A percentile compares a stretch with the other conserved stretches of the same genome.
Evolutionary conservation across 2,329 filamentous ascomycete species (phyloP).

Genomic region (Aspergillus luchuensis): DNA sequence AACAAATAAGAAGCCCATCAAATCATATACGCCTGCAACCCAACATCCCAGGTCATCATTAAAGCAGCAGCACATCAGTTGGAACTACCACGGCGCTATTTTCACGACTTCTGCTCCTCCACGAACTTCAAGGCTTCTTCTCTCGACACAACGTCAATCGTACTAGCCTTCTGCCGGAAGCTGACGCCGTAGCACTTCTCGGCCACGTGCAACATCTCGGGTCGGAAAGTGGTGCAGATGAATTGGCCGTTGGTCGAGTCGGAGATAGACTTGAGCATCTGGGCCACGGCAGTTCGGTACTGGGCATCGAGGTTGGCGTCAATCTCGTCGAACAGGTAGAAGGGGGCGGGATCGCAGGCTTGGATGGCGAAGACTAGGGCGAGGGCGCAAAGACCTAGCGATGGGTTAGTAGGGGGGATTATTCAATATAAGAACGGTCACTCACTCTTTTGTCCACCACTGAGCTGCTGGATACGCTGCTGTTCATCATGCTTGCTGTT

Average conservation of each 20-base stretch:
- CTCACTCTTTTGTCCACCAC: constrained; percentile 95
- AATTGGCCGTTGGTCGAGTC: constrained; percentile 69
- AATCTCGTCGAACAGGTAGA: constrained; percentile 99
- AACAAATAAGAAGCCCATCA: constrained; percentile 10
- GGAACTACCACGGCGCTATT: neutral
- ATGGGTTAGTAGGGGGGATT: constrained; percentile 16
- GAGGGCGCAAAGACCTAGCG: constrained; percentile 82
- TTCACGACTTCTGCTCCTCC: constrained; percentile 69
- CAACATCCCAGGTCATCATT: constrained; percentile 12
- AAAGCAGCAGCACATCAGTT: constrained; percentile 17
- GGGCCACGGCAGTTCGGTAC: constrained; percentile 92
- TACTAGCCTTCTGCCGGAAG: constrained; percentile 88
- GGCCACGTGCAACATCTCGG: constrained; percentile 91
- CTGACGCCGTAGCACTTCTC: constrained; percentile 98
- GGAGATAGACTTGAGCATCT: constrained; percentile 79
- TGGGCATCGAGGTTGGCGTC: constrained; percentile 98
- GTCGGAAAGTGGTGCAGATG: constrained; percentile 97
- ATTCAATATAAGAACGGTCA: constrained; percentile 15
- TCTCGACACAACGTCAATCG: constrained; percentile 83
- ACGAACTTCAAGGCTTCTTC: constrained; percentile 93
- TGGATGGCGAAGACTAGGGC: constrained; percentile 99
- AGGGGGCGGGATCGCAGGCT: constrained; percentile 92
- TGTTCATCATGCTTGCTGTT: constrained; percentile 99
- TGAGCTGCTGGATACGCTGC: constrained; percentile 95
- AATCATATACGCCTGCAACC: constrained; percentile 14